Percentiles rank a stretch among this genome's conserved stretches.
phyloP scores from a whole-genome alignment of 139 green algal species.

The Spirogloea muscicola region DNA sequence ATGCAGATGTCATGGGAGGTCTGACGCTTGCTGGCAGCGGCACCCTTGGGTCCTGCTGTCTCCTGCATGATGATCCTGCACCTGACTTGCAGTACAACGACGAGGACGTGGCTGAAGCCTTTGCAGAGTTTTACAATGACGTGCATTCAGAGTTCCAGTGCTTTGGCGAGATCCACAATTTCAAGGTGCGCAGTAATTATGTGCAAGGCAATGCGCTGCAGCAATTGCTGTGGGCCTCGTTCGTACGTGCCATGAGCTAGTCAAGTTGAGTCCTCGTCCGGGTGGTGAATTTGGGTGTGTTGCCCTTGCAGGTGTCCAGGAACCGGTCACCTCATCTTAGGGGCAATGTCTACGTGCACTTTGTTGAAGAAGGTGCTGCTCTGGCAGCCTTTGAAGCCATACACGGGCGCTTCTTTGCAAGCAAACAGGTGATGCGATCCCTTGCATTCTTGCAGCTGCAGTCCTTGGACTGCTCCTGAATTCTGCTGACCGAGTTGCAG shows the following conservation, averaged over 20 bases:
- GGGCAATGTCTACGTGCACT: constrained; percentile 41
- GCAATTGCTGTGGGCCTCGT: neutral
- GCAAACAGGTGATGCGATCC: constrained; percentile 20
- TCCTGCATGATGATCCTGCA: neutral
- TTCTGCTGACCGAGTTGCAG: too few relatives aligned
- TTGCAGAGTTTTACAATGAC: constrained; percentile 29
- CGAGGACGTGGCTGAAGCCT: too few relatives aligned
- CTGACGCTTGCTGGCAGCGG: neutral
- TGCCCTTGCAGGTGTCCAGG: constrained; percentile 33
- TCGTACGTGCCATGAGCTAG: neutral
- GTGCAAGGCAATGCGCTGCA: too few relatives aligned
- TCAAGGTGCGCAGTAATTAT: too few relatives aligned
- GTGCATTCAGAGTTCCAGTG: constrained; percentile 35
- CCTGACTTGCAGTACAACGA: neutral
- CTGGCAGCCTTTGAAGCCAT: constrained; percentile 8
- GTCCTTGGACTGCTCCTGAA: neutral
- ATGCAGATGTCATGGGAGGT: neutral
- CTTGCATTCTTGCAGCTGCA: neutral
- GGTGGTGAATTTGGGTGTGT: too few relatives aligned
- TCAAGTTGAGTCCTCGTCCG: neutral
- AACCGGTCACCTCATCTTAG: constrained; percentile 24
- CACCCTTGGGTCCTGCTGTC: neutral
- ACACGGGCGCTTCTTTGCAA: constrained; percentile 28
- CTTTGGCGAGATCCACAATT: constrained; percentile 31
- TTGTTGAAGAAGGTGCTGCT: neutral